Base-by-base conservation (phyloP, 1,139 yeast species). In the Pneumocystis carinii region DNA sequence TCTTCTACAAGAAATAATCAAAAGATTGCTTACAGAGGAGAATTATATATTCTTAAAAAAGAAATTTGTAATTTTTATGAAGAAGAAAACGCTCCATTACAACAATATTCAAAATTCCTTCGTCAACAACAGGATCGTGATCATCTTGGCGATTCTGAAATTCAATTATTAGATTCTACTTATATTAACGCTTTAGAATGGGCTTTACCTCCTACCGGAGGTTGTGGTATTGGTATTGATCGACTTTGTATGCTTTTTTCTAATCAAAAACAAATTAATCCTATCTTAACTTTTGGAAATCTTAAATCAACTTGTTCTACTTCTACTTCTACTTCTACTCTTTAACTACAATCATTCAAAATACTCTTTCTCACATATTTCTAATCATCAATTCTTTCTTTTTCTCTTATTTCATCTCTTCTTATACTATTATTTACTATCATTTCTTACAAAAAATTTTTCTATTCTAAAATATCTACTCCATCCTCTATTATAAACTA, bases 51-150 rank as follows among this genome's bases (percentile, higher is more conserved):
- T 64, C 75, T 80, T 61, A 90, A 94, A 0, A 80, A 81, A 68
- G 99, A 94, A 73, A 86, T 85, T 68, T 87, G 86, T 55, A 94
- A 94, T 73, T 96, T 98, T 0, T 94, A 94, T 71, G 98, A 92
- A 70, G 99, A 94, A 74, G 97, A 92, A 71, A 94, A 94, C 72
- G 83, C 86, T 59, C 98, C 98, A 0, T 78, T 77, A 62, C 77
- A 66, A 38, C 97, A 90, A 81, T 87, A 96, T 77, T 86, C 83
- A 64, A 85, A 97, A 79, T 92, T 92, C 75, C 97, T 90, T 79
- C 98, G 92, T 78, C 98, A 92, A 79, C 98, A 98, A 62, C 84
- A 87, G 77, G 98, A 92, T 81, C 92, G 92, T 81, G 97, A 76
- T 57, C 98, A 92, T 72, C 71, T 74, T 66, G 72, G 76, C 12